Conservation (phyloP, 495 filamentous ascomycete genomes). For the Letharia lupina region DNA sequence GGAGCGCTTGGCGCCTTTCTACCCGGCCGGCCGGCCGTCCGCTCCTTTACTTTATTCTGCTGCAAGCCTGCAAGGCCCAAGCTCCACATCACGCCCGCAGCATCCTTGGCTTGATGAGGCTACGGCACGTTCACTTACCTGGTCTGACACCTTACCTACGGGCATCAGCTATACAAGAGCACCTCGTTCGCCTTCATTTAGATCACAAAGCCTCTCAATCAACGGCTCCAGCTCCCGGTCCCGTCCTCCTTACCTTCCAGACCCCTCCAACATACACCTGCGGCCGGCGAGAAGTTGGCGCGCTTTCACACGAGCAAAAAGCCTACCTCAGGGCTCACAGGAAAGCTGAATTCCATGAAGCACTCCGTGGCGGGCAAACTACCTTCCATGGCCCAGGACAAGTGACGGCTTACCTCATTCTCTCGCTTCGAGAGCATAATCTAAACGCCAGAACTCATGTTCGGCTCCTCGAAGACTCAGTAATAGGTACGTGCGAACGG, state of each 20-base stretch:
- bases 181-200: constrained; percentile 40
- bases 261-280: constrained; percentile 82
- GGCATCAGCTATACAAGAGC: constrained; percentile 42
- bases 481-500: constrained; percentile 52
- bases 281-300: constrained; percentile 69
- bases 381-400: constrained; percentile 97
- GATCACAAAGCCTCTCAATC: constrained; percentile 26
- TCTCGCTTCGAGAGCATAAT: constrained; percentile 57
- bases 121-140: constrained; percentile 58
- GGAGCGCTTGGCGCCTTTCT: constrained; percentile 3
- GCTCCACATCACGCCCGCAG: constrained; percentile 39
- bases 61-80: too few relatives aligned
- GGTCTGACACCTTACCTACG: constrained; percentile 43
- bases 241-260: constrained; percentile 75
- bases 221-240: constrained; percentile 45
- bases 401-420: constrained; percentile 77
- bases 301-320: constrained; percentile 40
- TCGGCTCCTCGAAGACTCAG: constrained; percentile 62
- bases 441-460: constrained; percentile 59
- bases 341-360: constrained; percentile 54
- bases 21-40: not conserved
- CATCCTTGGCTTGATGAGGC: constrained; percentile 6
- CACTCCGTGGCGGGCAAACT: constrained; percentile 77
- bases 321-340: constrained; percentile 34
- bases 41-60: not conserved